A percentile compares a stretch with the other conserved stretches of the same genome.
These are phyloP conservation scores for Phialophora macrospora DNA, from an alignment of 2,329 filamentous ascomycete genomes.

Conservation along the genomic window DNA sequence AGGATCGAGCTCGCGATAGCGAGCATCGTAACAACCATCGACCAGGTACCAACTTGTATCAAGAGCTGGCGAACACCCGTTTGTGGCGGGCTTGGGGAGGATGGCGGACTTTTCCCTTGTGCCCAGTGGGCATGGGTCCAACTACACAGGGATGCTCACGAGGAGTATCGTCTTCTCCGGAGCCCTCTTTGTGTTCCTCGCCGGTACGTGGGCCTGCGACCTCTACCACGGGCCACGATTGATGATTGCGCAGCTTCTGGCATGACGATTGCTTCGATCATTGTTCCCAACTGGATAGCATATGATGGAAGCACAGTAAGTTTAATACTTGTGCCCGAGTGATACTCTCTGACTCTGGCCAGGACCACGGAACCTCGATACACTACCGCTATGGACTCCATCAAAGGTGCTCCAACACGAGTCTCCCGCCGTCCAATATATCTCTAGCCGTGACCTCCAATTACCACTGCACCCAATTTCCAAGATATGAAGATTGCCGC, in stretches of 20 bases:
- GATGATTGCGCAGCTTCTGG: conserved; percentile 46
- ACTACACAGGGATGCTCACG: conserved; percentile 56
- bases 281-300: conserved; percentile 55
- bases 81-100: conserved; percentile 24
- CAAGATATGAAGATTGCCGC: conserved; percentile 68
- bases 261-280: conserved; percentile 53
- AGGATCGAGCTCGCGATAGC: neutral
- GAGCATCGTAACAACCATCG: neutral
- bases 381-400: conserved; percentile 78
- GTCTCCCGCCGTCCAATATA: conserved; percentile 24
- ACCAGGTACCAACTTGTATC: neutral
- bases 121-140: conserved; percentile 49
- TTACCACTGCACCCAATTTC: conserved; percentile 66
- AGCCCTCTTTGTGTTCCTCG: conserved; percentile 52
- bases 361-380: conserved; percentile 54
- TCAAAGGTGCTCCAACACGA: conserved; percentile 64
- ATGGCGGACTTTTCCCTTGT: conserved; percentile 52
- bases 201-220: conserved; percentile 43
- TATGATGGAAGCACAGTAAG: conserved; percentile 53
- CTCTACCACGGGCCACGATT: neutral
- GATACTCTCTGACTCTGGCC: conserved; percentile 14
- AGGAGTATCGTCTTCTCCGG: conserved; percentile 55
- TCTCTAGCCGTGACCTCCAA: conserved; percentile 65
- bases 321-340: neutral
- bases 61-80: conserved; percentile 22